Evolutionary conservation across 345 rosid genomes (phyloP), one percentile per base, ranked within the genome.

Genomic region (Cardamine occulta): DNA sequence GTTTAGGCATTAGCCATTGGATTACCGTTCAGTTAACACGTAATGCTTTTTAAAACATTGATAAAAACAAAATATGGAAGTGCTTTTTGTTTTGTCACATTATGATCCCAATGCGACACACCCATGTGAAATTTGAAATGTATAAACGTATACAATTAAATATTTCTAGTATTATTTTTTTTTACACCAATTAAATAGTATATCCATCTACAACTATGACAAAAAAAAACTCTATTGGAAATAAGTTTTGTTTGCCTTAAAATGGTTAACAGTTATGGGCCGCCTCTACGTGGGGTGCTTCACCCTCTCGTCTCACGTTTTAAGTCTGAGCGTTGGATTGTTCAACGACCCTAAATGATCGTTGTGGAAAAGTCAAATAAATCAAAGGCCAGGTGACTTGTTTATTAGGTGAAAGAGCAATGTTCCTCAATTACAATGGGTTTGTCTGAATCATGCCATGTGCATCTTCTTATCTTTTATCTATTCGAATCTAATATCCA

Each of bases 251-350:
- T 4, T 42, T 23, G 52, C 23, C 17, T 57, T 47, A 57, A 21
- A 48, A 75, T 40, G 69, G 63, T 28, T 52, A 47, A 65, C 51
- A 72, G 77, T 72, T 40, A 66, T 78, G 77, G 77, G 77, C 66
- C 24, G 58, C 77, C 77, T 66, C 73, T 49, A 66, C 23, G 81
- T 78, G 73, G 35, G 63, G 63, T 35, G 55, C 54, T n/a, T 13
- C 42, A 45, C 15, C 29, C 40, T 74, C n/a, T 8, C 39, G 31
- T 34, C 40, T n/a, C 72, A 62, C 51, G 74, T 76, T 61, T 67
- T 42, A 68, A 61, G 40, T 29, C 21, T 54, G 65, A 5, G 32
- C 49, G 59, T 32, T 34, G 59, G 57, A 61, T 60, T 14, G 18
- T 26, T 14, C 5, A 29, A 51, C 35, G 68, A 66, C 8, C 7